Evolutionary conservation across 2,329 filamentous ascomycete genomes (phyloP), one percentile per base, ranked within the genome.

Genomic region (Penicillium sp.): DNA sequence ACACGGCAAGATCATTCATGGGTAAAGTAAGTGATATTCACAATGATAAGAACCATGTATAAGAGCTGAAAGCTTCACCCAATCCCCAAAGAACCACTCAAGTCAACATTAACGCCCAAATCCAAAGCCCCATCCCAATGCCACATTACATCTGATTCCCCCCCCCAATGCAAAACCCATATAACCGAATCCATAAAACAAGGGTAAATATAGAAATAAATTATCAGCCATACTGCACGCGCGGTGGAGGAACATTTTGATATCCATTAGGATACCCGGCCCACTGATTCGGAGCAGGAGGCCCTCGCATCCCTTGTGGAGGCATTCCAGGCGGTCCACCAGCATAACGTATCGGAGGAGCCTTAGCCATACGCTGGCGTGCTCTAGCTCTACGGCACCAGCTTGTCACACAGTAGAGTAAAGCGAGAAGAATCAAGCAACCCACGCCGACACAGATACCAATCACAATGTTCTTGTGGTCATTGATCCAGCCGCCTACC

Each of bases 391-490:
- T 46, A 39, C 82, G 77, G 65, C 80, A 86, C 45, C 83, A 83
- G 64, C 80, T 82, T 58, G 82, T 76, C 66, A 87, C 81, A 75
- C 91, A 96, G 69, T 82, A 83, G 11, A 88, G 63, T 50, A 97
- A 77, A 33, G 83, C 80, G 46, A 96, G 72, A 19, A 96, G 69
- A 6, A 96, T 67, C 6, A 97, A 79, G 7, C 83, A 85, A 48
- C 91, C 93, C 16, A 96, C 79, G 11, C 86, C 89, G 47, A 80
- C 79, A 5, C 84, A 85, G 11, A 98, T 79, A 24, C 90, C 92
- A 62, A 98, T 96, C 63, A 96, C 89, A 60, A 98, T 84, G 52
- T 84, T 78, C 75, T 90, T 90, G 78, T 98, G 87, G 63, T 87
- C 77, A 26, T 84, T 77, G 72, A 98, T 87, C 89, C 91, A 97